These are phyloP conservation scores for Neofusicoccum cordaticola DNA, from an alignment of 2,329 filamentous ascomycete species.

Conservation along the genomic window DNA sequence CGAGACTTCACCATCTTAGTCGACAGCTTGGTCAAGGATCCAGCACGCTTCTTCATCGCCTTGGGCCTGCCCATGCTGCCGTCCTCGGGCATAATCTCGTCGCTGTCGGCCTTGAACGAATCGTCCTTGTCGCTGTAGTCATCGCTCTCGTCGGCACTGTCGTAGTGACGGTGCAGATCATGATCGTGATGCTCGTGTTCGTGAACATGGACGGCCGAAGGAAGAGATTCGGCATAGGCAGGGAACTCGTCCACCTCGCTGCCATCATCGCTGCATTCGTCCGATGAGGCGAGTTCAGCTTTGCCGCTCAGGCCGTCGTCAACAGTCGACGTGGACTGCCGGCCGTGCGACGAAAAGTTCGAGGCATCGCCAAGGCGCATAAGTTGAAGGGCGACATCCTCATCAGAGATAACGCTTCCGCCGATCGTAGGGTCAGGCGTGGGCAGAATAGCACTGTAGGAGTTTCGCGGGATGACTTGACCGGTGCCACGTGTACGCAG, in stretches of 20 bases:
- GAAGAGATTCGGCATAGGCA: slow-evolving; percentile 19
- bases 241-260: slow-evolving; percentile 59
- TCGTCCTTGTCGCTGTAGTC: slow-evolving; percentile 54
- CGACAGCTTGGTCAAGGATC: slow-evolving; percentile 38
- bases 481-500: slow-evolving; percentile 35
- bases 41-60: slow-evolving; percentile 33
- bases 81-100: slow-evolving; percentile 42
- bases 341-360: slow-evolving; percentile 80
- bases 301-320: slow-evolving; percentile 91
- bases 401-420: slow-evolving; percentile 88
- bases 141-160: slow-evolving; percentile 55
- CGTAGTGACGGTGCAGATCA: slow-evolving; percentile 47
- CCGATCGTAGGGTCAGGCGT: slow-evolving; percentile 97
- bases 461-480: slow-evolving; percentile 42
- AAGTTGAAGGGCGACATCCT: slow-evolving; percentile 94
- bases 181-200: background rate
- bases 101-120: slow-evolving; percentile 55
- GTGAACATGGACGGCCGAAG: slow-evolving; percentile 19
- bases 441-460: slow-evolving; percentile 54
- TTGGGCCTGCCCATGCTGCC: slow-evolving; percentile 40
- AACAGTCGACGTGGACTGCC: slow-evolving; percentile 87
- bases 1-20: slow-evolving; percentile 40
- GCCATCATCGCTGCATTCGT: slow-evolving; percentile 68
- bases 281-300: slow-evolving; percentile 77
- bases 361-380: slow-evolving; percentile 94